Conservation (phyloP, 169 alveolate genomes). For the Cryptosporidium bovis region DNA sequence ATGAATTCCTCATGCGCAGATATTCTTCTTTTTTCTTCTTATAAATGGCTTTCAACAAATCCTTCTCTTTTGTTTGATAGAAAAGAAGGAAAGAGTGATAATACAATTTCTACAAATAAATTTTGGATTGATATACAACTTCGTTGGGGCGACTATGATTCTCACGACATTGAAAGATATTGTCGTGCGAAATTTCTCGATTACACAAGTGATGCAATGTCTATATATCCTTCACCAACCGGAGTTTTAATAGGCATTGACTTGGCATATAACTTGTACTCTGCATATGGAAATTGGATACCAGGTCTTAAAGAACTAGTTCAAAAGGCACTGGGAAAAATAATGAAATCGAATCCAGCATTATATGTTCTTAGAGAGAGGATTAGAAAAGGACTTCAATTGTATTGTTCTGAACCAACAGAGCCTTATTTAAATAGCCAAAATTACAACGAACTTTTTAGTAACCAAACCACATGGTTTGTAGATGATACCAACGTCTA, state of each 20-base stretch:
- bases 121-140: constrained; percentile 99
- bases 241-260: constrained; percentile 98
- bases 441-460: constrained; percentile 98
- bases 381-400: constrained; percentile 98
- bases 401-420: constrained; percentile 99
- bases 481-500: constrained; percentile 99
- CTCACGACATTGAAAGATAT: constrained; percentile 99
- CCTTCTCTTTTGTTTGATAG: constrained; percentile 97
- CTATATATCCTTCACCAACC: constrained; percentile 99
- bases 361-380: constrained; percentile 99
- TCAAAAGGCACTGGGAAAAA: constrained; percentile 97
- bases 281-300: constrained; percentile 99
- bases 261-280: constrained; percentile 98
- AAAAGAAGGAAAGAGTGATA: constrained; percentile 84
- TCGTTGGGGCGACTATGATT: constrained; percentile 99
- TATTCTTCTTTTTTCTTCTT: constrained; percentile 96
- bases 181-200: constrained; percentile 99
- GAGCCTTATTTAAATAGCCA: constrained; percentile 99
- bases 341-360: constrained; percentile 99
- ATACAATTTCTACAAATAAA: constrained; percentile 84
- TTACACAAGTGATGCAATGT: constrained; percentile 98
- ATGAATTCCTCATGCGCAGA: constrained; percentile 99
- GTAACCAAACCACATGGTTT: constrained; percentile 99
- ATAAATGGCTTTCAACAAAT: constrained; percentile 96
- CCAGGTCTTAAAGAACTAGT: constrained; percentile 95